These are phyloP conservation scores for Rhododendron williamsianum DNA, from an alignment of 148 eudicot species.

Conservation along the genomic window DNA sequence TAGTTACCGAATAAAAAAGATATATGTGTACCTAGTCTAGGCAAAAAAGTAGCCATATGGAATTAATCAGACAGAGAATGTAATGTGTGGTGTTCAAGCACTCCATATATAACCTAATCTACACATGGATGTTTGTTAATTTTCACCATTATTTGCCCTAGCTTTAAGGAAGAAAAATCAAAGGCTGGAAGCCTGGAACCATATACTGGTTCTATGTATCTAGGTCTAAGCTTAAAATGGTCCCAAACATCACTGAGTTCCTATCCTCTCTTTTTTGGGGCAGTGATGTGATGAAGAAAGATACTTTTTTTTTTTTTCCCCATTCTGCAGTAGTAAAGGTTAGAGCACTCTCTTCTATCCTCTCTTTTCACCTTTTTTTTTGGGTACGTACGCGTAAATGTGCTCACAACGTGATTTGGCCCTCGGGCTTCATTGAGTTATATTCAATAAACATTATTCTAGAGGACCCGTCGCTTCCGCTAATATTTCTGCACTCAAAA, in stretches of 20 bases:
- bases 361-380: slow-evolving; percentile 13
- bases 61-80: background rate
- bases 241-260: background rate
- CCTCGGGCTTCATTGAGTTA: background rate
- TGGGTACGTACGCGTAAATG: too few relatives aligned
- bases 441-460: background rate
- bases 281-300: slow-evolving; percentile 8
- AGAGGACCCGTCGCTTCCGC: background rate
- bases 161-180: background rate
- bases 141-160: too few relatives aligned
- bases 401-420: background rate
- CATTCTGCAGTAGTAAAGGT: slow-evolving; percentile 16
- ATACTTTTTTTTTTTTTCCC: slow-evolving; percentile 16
- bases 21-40: background rate
- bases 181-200: background rate
- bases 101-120: too few relatives aligned
- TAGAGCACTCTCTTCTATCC: slow-evolving; percentile 13
- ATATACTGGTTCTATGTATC: background rate
- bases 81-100: background rate
- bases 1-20: background rate
- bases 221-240: slow-evolving; percentile 6
- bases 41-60: background rate
- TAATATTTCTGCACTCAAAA: background rate
- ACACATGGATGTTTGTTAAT: too few relatives aligned
- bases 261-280: background rate